Conservation (phyloP, 176 grass and related monocot genomes). For the Aegilops longissima region DNA sequence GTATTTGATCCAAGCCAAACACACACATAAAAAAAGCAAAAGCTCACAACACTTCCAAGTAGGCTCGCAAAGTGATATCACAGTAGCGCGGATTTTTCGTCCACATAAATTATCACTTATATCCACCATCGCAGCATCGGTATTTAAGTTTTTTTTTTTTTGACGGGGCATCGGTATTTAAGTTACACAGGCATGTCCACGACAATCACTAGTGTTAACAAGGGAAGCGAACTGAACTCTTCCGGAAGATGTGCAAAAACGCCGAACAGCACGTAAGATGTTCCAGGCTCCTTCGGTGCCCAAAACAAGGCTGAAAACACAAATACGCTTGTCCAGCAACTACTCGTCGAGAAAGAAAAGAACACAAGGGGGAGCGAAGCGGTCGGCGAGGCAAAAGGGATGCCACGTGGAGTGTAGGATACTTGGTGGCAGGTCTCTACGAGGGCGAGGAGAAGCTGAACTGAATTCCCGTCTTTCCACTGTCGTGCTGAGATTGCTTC, state of each 20-base stretch:
- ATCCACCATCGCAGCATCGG: conserved; percentile 9
- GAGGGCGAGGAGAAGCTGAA: conserved; percentile 88
- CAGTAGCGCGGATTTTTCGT: background rate
- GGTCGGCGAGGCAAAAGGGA: background rate
- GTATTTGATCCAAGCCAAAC: too few species aligned
- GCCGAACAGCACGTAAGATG: background rate
- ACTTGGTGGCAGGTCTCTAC: conserved; percentile 31
- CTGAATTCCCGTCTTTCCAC: conserved; percentile 81
- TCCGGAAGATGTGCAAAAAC: background rate
- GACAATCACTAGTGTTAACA: background rate
- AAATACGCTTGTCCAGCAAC: background rate
- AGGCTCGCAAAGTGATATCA: background rate
- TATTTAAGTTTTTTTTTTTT: background rate
- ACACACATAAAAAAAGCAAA: too few species aligned
- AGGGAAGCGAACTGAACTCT: background rate
- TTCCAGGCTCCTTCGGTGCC: conserved; percentile 21
- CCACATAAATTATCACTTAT: conserved; percentile 9
- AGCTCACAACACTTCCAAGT: too few species aligned
- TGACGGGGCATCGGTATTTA: background rate
- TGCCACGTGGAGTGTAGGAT: background rate
- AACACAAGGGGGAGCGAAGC: background rate
- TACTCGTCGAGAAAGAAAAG: background rate
- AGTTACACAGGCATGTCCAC: conserved; percentile 14
- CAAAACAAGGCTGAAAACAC: background rate
- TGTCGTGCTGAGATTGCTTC: conserved; percentile 84